Evolutionary conservation across 768 basidiomycete genomes (phyloP), one percentile per base, ranked within the genome.

Genomic region (Podaxis pistillaris): DNA sequence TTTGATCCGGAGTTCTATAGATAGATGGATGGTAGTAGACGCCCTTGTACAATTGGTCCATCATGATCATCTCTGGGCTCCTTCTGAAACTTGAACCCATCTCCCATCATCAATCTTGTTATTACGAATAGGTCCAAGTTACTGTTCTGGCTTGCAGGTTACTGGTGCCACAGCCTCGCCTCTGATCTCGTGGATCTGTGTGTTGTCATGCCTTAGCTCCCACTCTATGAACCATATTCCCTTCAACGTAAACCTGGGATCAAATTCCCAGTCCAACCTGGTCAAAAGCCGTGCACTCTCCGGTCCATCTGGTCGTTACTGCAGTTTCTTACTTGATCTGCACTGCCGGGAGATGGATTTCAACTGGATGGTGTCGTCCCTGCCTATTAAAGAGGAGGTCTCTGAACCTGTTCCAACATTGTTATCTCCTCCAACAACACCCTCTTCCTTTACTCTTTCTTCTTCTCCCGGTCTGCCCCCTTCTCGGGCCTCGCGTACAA

Each of bases 351-450:
- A 76, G 77, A 71, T 74, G 69, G 69, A 69, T 69, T 70, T 78
- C 76, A 66, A 75, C 70, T 75, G 75, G 75, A 58, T 70, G 65
- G 58, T 71, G 60, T 68, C 68, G 58, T 63, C 65, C 61, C 64
- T 67, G 62, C 70, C 70, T 73, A 79, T 84, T 80, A 82, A 85
- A 81, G 74, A 78, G 67, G 81, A 84, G 71, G 65, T 72, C 59
- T 58, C 61, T 56, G 75, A 78, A 61, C 70, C 72, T 46, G 69
- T 71, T 62, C 72, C 72, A 56, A 69, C 76, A 70, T 69, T 78
- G 65, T 68, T 78, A 40, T 78, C 74, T 55, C 75, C 78, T 63
- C 73, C 76, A 53, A 68, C 67, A 28, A 66, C 71, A 58, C 68
- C 70, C 64, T 68, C 65, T 55, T 64, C 56, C 56, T 62, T 63